Conservation (phyloP, 2,329 filamentous ascomycete species). For the Plectosphaerella sp. region DNA sequence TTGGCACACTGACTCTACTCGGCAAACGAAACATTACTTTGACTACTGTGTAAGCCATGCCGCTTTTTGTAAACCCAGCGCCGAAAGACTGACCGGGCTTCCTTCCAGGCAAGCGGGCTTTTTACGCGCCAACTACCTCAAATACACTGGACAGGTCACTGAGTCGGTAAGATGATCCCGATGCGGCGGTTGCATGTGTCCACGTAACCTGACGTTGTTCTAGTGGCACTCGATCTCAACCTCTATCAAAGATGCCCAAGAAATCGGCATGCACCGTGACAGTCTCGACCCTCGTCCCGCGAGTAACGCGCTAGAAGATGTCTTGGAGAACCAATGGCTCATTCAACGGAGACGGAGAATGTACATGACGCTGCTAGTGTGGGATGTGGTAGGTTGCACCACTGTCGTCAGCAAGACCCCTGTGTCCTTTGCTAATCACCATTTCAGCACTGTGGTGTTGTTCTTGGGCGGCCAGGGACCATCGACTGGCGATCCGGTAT, state of each 20-base stretch:
- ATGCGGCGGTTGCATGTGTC: neutral
- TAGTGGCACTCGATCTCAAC: conserved; percentile 53
- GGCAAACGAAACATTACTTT: conserved; percentile 54
- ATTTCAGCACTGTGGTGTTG: conserved; percentile 38
- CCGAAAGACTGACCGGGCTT: neutral
- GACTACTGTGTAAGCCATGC: conserved; percentile 36
- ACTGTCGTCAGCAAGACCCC: neutral
- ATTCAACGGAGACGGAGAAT: conserved; percentile 47
- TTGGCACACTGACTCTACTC: conserved; percentile 47
- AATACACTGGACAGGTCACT: conserved; percentile 54
- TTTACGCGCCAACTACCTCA: conserved; percentile 50
- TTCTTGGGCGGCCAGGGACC: conserved; percentile 52
- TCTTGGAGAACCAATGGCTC: conserved; percentile 54
- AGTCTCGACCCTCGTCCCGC: conserved; percentile 45
- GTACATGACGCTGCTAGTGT: conserved; percentile 49
- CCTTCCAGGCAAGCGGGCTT: conserved; percentile 43
- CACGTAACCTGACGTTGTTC: neutral
- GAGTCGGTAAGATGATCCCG: conserved; percentile 39
- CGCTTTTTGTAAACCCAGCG: neutral
- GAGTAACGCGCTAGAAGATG: conserved; percentile 39
- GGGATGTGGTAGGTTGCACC: conserved; percentile 16
- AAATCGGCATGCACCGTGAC: conserved; percentile 55
- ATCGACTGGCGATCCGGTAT: conserved; percentile 40
- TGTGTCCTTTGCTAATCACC: neutral
- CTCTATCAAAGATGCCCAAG: conserved; percentile 58